phyloP scores from a whole-genome alignment of 2,329 filamentous ascomycete genomes.

The Sporothrix mexicana region DNA sequence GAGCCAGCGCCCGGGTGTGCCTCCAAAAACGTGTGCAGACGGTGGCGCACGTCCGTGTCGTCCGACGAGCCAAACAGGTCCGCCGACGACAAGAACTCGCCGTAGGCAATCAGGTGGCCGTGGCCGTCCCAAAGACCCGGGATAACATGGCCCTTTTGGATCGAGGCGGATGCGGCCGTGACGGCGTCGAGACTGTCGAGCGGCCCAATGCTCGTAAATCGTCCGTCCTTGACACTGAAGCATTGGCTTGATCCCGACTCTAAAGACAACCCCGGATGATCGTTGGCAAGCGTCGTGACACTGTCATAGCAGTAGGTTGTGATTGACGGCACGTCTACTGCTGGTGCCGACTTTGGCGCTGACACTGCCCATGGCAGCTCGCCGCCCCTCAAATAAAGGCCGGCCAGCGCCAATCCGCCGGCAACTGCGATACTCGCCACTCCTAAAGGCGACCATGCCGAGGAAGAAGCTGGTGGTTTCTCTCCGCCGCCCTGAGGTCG shows the following conservation, averaged over 20 bases:
- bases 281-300: conserved; percentile 50
- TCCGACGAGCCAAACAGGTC: conserved; percentile 66
- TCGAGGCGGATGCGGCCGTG: conserved; percentile 39
- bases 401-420: conserved; percentile 9
- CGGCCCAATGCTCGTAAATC: conserved; percentile 57
- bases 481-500: neutral
- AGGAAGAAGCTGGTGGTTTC: neutral
- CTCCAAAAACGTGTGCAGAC: conserved; percentile 59
- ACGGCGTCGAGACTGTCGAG: conserved; percentile 41
- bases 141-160: conserved; percentile 60
- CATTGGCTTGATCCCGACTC: conserved; percentile 50
- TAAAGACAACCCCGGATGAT: conserved; percentile 41
- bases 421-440: conserved; percentile 18
- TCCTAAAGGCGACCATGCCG: conserved; percentile 10
- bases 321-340: neutral
- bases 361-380: neutral
- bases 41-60: conserved; percentile 58
- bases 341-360: neutral
- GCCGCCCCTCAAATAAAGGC: conserved; percentile 5
- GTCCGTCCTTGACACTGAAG: conserved; percentile 60
- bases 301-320: conserved; percentile 52
- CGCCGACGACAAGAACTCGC: conserved; percentile 69
- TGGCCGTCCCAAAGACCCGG: conserved; percentile 75
- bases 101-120: conserved; percentile 69
- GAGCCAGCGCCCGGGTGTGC: conserved; percentile 59